Evolutionary conservation across 2,329 filamentous ascomycete genomes (phyloP), one percentile per base, ranked within the genome.

Genomic region (Fusarium nanum): DNA sequence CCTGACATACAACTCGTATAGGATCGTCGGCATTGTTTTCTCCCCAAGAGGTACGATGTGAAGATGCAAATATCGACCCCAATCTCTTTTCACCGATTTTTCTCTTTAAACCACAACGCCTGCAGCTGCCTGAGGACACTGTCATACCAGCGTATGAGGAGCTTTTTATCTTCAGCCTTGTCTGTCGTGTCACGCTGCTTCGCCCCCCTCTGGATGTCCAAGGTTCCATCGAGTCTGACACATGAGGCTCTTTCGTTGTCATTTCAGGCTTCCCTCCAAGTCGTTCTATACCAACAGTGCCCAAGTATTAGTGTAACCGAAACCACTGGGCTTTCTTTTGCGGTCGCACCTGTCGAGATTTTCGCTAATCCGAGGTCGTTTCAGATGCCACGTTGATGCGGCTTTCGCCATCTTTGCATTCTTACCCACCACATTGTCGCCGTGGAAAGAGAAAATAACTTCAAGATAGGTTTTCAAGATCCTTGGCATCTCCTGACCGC

Each of bases 161-260:
- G 0, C 9, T 3, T 2, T 20, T 3, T 1, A 7, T 5, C 0
- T 14, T 4, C 27, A 68, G 64, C 64, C 64, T 67, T 22, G 1
- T 22, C 30, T 57, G 62, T 1, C 5, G 56, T 58, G 47, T 55
- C 3, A 57, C 53, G 18, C 28, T 67, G 27, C 62, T 58, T 45
- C 52, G 67, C 67, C 67, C 52, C 57, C 56, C 18, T 52, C 10
- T 3, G 4, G 3, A 0, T 32, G 34, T 9, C 44, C 57, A 8
- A 9, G 52, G 30, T 45, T 41, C 50, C 49, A 49, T 13, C 23
- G 28, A 54, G 52, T 56, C 48, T 55, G 47, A 60, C 53, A 48
- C 16, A 57, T 59, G 68, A 71, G 67, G 68, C 68, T 71, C 67
- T 71, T 55, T 37, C 37, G 12, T 40, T 7, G 2, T 13, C 16